Evolutionary conservation across 495 filamentous ascomycete species (phyloP), one percentile per base, ranked within the genome.

Genomic region (Aspergillus funiculosus): DNA sequence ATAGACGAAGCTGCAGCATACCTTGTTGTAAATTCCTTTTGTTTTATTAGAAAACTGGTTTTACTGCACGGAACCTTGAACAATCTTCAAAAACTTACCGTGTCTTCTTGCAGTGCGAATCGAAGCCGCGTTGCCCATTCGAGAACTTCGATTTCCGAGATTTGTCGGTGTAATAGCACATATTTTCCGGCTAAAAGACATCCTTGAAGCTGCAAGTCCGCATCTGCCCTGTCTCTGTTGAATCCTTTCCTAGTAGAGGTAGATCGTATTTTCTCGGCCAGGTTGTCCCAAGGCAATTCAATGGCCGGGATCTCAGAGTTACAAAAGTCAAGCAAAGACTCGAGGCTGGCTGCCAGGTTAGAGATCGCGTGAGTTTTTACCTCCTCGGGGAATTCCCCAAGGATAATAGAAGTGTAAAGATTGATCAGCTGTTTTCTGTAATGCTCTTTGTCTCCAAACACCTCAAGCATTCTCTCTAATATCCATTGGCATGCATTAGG

Each of bases 11-110:
- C 73, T 3, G 80, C 81, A 5, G 83, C 77, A 50, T 73, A 67
- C 4, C 85, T 73, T 1, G 79, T 81, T 38, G 81, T 79, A 40
- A 85, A 85, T 48, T 80, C 75, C 83, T 87, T 34, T 11, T 21
- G 1, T 43, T 15, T 18, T 6, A 20, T 54, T 39, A 48, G 50
- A 2, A 3, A 19, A 3, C 19, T 8, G 6, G 22, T 18, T 6
- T n/a, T 24, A n/a, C n/a, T n/a, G n/a, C n/a, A n/a, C n/a, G n/a
- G n/a, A n/a, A n/a, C n/a, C n/a, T n/a, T n/a, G n/a, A n/a, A 11
- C 13, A 22, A 18, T 6, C 4, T 8, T 15, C 4, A 2, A 28
- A 5, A 22, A 59, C 67, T 48, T 48, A 73, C 69, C 0, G 68
- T 72, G 53, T 71, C 68, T 51, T 73, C 68, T 26, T 59, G 56